Base-by-base conservation (phyloP, 192 early-diverging fungal species). In the Gamsiella multidivaricata region DNA sequence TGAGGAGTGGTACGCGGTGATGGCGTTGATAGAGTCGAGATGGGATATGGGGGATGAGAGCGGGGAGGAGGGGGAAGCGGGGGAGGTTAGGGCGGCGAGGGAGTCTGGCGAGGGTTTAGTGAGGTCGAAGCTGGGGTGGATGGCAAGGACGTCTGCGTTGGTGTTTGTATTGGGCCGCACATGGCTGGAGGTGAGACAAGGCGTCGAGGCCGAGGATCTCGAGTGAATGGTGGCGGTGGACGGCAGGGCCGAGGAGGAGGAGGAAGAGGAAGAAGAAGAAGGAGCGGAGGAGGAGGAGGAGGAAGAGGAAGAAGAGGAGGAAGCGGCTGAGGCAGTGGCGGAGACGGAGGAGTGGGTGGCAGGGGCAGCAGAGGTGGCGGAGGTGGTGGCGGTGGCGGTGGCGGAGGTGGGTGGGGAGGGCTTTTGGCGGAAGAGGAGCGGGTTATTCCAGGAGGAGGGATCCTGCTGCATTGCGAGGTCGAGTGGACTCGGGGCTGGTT, bases 381-480 rank as follows among this genome's bases (percentile, higher is more conserved):
- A 22, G n/a, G 62, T 31, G 34, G 72, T 10, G 47, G 37, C 12
- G 31, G 56, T n/a, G 20, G 64, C 14, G 6, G 72, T 37, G 32
- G 55, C 25, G 29, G 72, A 55, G 25, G 57, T 26, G 25, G 72
- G 20, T 25, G 72, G 37, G 49, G 51, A 18, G 33, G 46, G 39
- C 32, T 59, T 36, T 29, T 17, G 10, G 52, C 14, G 22, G 54
- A 29, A 55, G 57, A 47, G 42, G 58, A 54, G 50, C 29, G 32
- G 60, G 43, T 61, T 56, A 56, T 61, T 62, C 59, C 59, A 71
- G 53, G 60, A 56, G 23, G 57, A 52, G 31, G 55, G 63, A 67
- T 75, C 72, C 56, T 60, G 72, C 49, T 65, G 72, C 64, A 75
- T 70, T 61, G 69, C 59, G 36, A n/a, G n/a, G 61, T 63, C 34